These are phyloP conservation scores for Peniophora sp. DNA, from an alignment of 1,284 basidiomycete species.

Conservation along the genomic window DNA sequence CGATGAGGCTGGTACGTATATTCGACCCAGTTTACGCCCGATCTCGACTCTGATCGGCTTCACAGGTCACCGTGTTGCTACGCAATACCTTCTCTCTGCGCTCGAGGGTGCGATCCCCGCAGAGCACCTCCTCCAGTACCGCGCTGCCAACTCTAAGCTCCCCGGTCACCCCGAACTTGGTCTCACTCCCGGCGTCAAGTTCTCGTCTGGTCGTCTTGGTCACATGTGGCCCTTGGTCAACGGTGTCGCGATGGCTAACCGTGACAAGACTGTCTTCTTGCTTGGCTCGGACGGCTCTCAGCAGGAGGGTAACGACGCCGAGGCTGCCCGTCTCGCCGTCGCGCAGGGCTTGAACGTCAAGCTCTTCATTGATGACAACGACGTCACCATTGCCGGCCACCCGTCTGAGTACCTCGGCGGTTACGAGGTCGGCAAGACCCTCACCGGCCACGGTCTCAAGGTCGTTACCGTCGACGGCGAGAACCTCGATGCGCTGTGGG, in stretches of 20 bases:
- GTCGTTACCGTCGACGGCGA: constrained; percentile 69
- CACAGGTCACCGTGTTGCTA: constrained; percentile 78
- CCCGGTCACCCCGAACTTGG: constrained; percentile 84
- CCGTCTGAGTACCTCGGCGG: constrained; percentile 79
- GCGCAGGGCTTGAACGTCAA: constrained; percentile 77
- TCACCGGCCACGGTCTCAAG: constrained; percentile 74
- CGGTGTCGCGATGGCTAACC: constrained; percentile 73
- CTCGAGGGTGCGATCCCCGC: constrained; percentile 64
- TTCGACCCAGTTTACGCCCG: constrained; percentile 1
- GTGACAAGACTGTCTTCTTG: constrained; percentile 69
- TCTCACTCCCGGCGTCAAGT: constrained; percentile 79
- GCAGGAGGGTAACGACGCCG: constrained; percentile 84
- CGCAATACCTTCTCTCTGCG: constrained; percentile 75
- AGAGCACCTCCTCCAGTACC: constrained; percentile 76
- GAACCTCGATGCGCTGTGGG: constrained; percentile 71
- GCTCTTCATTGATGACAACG: constrained; percentile 80
- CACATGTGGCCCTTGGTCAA: constrained; percentile 82
- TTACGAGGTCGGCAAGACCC: constrained; percentile 61
- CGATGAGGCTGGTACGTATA: constrained; percentile 63
- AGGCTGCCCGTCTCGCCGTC: constrained; percentile 79
- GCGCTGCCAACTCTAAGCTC: constrained; percentile 75
- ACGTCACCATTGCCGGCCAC: constrained; percentile 82
- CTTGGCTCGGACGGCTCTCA: constrained; percentile 84
- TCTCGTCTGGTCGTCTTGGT: constrained; percentile 79
- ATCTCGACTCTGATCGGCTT: constrained; percentile 2